These are phyloP conservation scores for Pseudopithomyces chartarum DNA, from an alignment of 2,329 filamentous ascomycete species.

Conservation along the genomic window DNA sequence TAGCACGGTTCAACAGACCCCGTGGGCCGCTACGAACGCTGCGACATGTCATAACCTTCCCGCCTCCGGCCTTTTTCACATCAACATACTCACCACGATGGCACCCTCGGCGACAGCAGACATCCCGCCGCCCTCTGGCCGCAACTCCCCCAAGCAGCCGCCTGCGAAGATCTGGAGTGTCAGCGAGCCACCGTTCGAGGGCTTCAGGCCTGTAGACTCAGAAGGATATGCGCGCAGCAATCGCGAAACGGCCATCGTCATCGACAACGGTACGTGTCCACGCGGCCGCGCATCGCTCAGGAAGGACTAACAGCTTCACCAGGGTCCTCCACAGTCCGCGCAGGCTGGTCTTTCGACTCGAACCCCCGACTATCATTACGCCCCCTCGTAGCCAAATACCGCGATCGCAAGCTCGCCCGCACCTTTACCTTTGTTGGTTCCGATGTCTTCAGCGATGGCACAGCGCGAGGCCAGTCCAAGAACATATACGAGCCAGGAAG, in stretches of 20 bases:
- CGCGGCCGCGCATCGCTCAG: slow-evolving; percentile 3
- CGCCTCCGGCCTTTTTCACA: slow-evolving; percentile 13
- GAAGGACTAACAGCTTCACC: slow-evolving; percentile 19
- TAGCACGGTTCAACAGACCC: slow-evolving; percentile 18
- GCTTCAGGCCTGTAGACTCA: slow-evolving; percentile 60
- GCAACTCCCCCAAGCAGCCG: slow-evolving; percentile 58
- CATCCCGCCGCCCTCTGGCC: slow-evolving; percentile 47
- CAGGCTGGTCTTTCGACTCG: slow-evolving; percentile 93
- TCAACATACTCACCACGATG: slow-evolving; percentile 29
- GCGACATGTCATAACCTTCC: slow-evolving; percentile 34
- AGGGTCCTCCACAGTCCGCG: slow-evolving; percentile 89
- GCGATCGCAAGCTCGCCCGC: slow-evolving; percentile 89
- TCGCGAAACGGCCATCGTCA: slow-evolving; percentile 77
- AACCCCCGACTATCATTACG: slow-evolving; percentile 80
- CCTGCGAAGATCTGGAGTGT: slow-evolving; percentile 58
- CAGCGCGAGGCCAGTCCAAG: slow-evolving; percentile 85
- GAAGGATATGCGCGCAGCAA: slow-evolving; percentile 74
- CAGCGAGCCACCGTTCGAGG: slow-evolving; percentile 65
- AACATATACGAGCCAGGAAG: slow-evolving; percentile 89
- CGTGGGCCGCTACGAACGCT: slow-evolving; percentile 20
- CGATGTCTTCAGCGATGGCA: slow-evolving; percentile 94
- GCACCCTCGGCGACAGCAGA: slow-evolving; percentile 45
- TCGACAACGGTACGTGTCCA: slow-evolving; percentile 80
- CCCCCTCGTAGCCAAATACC: slow-evolving; percentile 92
- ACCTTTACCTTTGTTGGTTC: slow-evolving; percentile 90